Percentiles rank a stretch among this genome's conserved stretches.
Conservation (phyloP, 2,329 filamentous ascomycete genomes). For the Trichoderma sp. region DNA sequence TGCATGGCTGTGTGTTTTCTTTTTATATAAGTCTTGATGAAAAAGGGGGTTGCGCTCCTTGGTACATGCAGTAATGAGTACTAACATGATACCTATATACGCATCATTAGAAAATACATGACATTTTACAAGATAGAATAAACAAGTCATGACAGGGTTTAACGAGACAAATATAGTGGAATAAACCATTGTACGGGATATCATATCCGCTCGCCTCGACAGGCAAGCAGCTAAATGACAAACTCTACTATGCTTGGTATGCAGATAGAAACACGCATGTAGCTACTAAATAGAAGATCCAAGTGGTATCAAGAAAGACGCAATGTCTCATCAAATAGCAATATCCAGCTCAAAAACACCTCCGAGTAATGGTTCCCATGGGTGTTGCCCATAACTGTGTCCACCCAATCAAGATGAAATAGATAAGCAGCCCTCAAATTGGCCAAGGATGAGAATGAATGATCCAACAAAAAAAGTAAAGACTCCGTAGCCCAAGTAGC, state of each 20-base stretch:
- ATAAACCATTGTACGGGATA: background rate
- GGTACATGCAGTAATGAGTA: background rate
- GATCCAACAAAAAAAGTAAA: background rate
- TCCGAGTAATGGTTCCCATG: background rate
- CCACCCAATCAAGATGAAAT: background rate
- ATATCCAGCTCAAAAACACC: slow-evolving; percentile 4
- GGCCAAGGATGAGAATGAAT: background rate
- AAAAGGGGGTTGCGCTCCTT: background rate
- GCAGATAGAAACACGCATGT: background rate
- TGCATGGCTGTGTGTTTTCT: background rate
- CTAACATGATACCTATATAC: background rate
- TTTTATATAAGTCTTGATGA: background rate
- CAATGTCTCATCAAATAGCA: background rate
- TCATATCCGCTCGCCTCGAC: background rate
- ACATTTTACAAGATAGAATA: background rate
- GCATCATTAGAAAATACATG: slow-evolving; percentile 9
- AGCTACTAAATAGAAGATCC: background rate
- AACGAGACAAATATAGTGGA: background rate
- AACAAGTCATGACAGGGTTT: background rate
- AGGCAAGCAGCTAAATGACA: background rate
- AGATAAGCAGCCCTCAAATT: background rate
- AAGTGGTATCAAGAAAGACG: slow-evolving; percentile 9
- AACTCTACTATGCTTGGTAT: slow-evolving; percentile 7
- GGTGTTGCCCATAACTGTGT: background rate
- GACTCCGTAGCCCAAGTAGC: slow-evolving; percentile 1